phyloP scores from a whole-genome alignment of 768 basidiomycete genomes.

The Rhizopogon roseolus region DNA sequence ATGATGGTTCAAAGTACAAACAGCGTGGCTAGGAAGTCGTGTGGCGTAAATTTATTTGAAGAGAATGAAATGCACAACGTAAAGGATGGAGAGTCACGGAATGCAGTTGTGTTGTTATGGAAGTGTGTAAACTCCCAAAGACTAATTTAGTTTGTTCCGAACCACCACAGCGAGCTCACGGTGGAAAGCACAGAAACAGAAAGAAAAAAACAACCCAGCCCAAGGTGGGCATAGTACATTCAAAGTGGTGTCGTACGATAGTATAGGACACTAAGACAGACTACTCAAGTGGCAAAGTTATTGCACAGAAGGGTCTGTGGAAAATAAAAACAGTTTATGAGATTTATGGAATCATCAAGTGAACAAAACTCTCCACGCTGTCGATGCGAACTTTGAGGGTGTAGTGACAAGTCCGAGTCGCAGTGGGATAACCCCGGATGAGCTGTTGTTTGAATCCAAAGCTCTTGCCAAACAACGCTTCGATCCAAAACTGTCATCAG shows the following conservation, averaged over 20 bases:
- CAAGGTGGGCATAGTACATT: too few relatives aligned
- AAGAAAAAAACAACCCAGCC: background rate
- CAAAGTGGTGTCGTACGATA: too few relatives aligned
- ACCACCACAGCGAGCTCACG: background rate
- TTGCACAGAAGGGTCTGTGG: background rate
- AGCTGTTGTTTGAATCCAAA: constrained; percentile 26
- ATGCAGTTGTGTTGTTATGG: constrained; percentile 3
- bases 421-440: constrained; percentile 2
- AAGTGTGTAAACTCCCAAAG: constrained; percentile 1
- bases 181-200: background rate
- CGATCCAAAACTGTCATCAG: constrained; percentile 10
- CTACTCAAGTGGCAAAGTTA: too few relatives aligned
- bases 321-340: background rate
- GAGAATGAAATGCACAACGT: constrained; percentile 19
- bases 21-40: background rate
- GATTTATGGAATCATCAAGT: background rate
- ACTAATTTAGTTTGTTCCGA: background rate
- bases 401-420: too few relatives aligned
- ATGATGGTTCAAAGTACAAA: constrained; percentile 9
- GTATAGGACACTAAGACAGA: background rate
- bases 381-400: background rate
- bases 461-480: constrained; percentile 30
- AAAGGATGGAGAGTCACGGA: constrained; percentile 12
- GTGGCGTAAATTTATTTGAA: constrained; percentile 1
- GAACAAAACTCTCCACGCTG: background rate